These are phyloP conservation scores for Asclepias syriaca DNA, from an alignment of 257 asterid genomes.

Conservation along the genomic window DNA sequence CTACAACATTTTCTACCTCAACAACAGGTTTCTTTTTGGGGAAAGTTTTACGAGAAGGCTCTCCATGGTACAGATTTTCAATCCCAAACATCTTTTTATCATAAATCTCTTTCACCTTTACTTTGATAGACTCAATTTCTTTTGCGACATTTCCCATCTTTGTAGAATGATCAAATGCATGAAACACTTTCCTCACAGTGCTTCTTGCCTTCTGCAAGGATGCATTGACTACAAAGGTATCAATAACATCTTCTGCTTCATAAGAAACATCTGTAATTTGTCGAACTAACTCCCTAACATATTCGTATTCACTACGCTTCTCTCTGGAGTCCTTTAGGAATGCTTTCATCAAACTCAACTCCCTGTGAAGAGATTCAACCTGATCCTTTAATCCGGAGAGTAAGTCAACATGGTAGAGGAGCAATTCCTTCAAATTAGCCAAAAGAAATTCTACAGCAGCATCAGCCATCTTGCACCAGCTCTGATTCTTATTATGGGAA, in stretches of 20 bases:
- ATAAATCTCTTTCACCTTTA: slow-evolving; percentile 30
- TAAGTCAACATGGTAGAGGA: slow-evolving; percentile 36
- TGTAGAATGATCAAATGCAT: slow-evolving; percentile 24
- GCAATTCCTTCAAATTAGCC: slow-evolving; percentile 39
- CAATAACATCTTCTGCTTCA: slow-evolving; percentile 45
- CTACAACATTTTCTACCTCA: slow-evolving; percentile 19
- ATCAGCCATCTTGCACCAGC: slow-evolving; percentile 33
- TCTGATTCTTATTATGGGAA: background rate
- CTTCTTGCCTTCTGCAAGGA: slow-evolving; percentile 32
- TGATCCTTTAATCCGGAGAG: slow-evolving; percentile 36
- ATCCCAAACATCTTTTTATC: slow-evolving; percentile 47
- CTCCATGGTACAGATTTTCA: slow-evolving; percentile 22
- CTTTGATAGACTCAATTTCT: slow-evolving; percentile 29
- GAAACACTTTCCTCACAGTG: slow-evolving; percentile 11
- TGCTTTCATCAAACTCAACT: slow-evolving; percentile 43
- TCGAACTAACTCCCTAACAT: slow-evolving; percentile 34
- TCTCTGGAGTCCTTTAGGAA: slow-evolving; percentile 44
- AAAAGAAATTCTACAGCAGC: slow-evolving; percentile 40
- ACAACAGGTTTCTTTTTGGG: slow-evolving; percentile 6
- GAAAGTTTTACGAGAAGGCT: background rate
- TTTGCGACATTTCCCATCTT: slow-evolving; percentile 31
- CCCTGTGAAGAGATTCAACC: slow-evolving; percentile 42
- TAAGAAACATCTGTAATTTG: slow-evolving; percentile 38
- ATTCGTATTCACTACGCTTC: slow-evolving; percentile 34
- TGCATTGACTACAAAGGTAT: slow-evolving; percentile 32